phyloP scores from a whole-genome alignment of 805 yeast species.

The Kodamaea laetipori region DNA sequence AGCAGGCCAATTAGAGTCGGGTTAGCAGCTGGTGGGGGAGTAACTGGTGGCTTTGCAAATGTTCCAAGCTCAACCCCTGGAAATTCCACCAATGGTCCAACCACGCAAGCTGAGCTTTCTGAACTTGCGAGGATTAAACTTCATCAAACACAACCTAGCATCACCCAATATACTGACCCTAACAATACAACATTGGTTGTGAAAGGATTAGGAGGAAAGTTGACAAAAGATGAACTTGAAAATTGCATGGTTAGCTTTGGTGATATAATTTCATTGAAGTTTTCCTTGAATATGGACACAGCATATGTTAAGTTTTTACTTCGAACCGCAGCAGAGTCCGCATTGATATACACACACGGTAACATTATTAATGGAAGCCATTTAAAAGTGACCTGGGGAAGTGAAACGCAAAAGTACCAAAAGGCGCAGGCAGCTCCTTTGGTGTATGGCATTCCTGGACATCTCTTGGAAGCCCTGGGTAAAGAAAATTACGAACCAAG shows the following conservation, averaged over 20 bases:
- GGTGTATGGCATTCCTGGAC: slow-evolving; percentile 19
- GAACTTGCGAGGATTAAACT: slow-evolving; percentile 23
- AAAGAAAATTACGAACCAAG: slow-evolving; percentile 12
- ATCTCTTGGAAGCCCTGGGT: background rate
- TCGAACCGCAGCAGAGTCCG: slow-evolving; percentile 40
- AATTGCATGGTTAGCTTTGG: slow-evolving; percentile 69
- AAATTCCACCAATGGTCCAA: slow-evolving; percentile 17
- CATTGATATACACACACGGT: slow-evolving; percentile 37
- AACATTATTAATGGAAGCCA: slow-evolving; percentile 30
- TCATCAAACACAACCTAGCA: slow-evolving; percentile 52
- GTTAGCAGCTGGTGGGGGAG: slow-evolving; percentile 38
- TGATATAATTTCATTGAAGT: slow-evolving; percentile 30
- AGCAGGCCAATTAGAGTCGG: slow-evolving; percentile 79
- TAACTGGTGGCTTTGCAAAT: slow-evolving; percentile 11
- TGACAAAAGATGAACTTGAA: slow-evolving; percentile 64
- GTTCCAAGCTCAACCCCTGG: slow-evolving; percentile 21
- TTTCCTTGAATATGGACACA: slow-evolving; percentile 21
- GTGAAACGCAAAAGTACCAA: slow-evolving; percentile 14
- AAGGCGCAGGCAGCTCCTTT: slow-evolving; percentile 19
- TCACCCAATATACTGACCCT: slow-evolving; percentile 74
- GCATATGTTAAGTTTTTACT: slow-evolving; percentile 31
- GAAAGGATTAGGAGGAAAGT: slow-evolving; percentile 60
- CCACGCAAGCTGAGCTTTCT: slow-evolving; percentile 13
- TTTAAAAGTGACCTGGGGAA: slow-evolving; percentile 36
- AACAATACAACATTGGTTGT: slow-evolving; percentile 75